These are phyloP conservation scores for Xylariales sp. DNA, from an alignment of 2,329 filamentous ascomycete genomes.

Conservation along the genomic window DNA sequence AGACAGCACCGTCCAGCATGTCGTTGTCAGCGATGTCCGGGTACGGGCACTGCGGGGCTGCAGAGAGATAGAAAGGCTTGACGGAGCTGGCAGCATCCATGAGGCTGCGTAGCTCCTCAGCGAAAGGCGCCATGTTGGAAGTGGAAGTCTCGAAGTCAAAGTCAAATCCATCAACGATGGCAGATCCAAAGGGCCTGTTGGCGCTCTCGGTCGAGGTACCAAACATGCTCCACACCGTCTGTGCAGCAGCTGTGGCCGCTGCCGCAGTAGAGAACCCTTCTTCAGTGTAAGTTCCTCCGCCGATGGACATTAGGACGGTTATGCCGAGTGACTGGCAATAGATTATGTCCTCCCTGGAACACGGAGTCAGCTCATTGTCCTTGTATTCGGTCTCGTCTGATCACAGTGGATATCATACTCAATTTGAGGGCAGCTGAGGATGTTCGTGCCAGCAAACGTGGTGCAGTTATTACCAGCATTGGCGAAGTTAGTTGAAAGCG, in stretches of 20 bases:
- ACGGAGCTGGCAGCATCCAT: conserved; percentile 47
- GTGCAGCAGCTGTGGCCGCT: conserved; percentile 51
- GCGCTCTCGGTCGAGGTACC: conserved; percentile 48
- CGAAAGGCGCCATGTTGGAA: conserved; percentile 58
- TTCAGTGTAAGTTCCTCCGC: conserved; percentile 66
- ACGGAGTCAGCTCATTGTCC: background rate
- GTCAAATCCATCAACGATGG: conserved; percentile 70
- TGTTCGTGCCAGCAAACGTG: conserved; percentile 49
- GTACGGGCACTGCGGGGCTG: conserved; percentile 65
- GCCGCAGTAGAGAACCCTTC: conserved; percentile 56
- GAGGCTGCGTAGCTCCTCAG: conserved; percentile 47
- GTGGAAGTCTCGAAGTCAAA: conserved; percentile 66
- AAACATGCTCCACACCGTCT: conserved; percentile 67
- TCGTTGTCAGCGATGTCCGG: conserved; percentile 57
- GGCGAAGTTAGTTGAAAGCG: conserved; percentile 57
- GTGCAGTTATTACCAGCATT: conserved; percentile 59
- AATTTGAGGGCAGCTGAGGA: conserved; percentile 60
- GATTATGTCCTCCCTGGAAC: conserved; percentile 44
- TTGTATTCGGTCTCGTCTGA: conserved; percentile 25
- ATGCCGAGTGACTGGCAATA: conserved; percentile 62
- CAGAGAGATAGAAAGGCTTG: conserved; percentile 57
- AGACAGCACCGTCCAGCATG: conserved; percentile 50
- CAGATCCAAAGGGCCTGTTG: conserved; percentile 62
- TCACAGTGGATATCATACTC: no score
- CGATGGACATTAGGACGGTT: conserved; percentile 68